Base-by-base conservation (phyloP, 2,329 filamentous ascomycete species). In the Pestalotiopsis sp. region DNA sequence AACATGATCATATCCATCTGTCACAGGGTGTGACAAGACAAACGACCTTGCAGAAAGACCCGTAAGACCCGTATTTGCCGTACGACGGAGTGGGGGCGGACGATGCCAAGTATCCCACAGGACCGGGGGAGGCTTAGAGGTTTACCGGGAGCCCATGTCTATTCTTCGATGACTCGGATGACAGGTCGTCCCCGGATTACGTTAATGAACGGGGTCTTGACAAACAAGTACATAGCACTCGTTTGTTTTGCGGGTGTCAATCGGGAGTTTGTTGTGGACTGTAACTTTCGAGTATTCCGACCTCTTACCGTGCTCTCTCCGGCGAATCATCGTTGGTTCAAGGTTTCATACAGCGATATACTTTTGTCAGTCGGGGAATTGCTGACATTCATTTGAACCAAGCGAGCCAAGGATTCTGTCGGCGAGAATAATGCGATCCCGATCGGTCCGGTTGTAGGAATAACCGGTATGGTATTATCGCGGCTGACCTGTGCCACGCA, bases 61-160 rank as follows among this genome's bases (percentile, higher is more conserved):
- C 31, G 31, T 52, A n/a, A 52, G 45, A 52, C 45, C 45, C 45
- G 45, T 52, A 52, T 52, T 52, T 52, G 20, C 45, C 59, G 59
- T 39, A n/a, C 14, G 59, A 36, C 59, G 59, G 31, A 39, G 59
- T 62, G 59, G 59, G 57, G 27, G 59, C n/a, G 14, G 14, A 23
- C 27, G 17, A 36, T 62, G 59, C 59, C 59, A 62, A 62, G 59
- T 62, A n/a, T 62, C 17, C 59, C 12, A 11, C 57, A n/a, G 17
- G 45, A n/a, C 14, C 45, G 14, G 25, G 59, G 59, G 59, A 36
- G 31, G 31, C 6, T 36, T 36, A 36, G 27, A 36, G 38, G n/a
- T 36, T 39, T 41, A 36, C 59, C 59, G 27, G 36, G 59, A 20
- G 59, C 59, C 59, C 59, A 36, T 38, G 31, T 27, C 27, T 59